Evolutionary conservation across 306 rosid genomes (phyloP).

Genomic region (cucumber (Cucumis sativus)): Cucumber_9930_V3 NC_026660.2:5817501-5818000

Average conservation of each 20-base stretch:
- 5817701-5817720: neutral
- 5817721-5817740: neutral
- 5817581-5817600: slow-evolving; percentile 65
- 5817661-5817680: slow-evolving; percentile 21
- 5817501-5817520: neutral
- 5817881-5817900: neutral
- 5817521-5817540: neutral
- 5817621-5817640: slow-evolving; percentile 94
- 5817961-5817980: slow-evolving; percentile 26
- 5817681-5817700: slow-evolving; percentile 39
- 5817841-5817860: neutral
- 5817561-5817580: neutral
- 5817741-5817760: neutral
- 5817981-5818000: slow-evolving; percentile 25
- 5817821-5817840: neutral
- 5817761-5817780: neutral
- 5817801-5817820: neutral
- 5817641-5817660: slow-evolving; percentile 59
- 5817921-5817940: neutral
- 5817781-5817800: neutral
- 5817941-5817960: slow-evolving; percentile 30
- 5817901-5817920: neutral
- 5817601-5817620: slow-evolving; percentile 65
- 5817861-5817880: neutral
- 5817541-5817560: neutral